These are phyloP conservation scores for Pouteria campechiana DNA, from an alignment of 179 eudicot genomes.

Conservation along the genomic window DNA sequence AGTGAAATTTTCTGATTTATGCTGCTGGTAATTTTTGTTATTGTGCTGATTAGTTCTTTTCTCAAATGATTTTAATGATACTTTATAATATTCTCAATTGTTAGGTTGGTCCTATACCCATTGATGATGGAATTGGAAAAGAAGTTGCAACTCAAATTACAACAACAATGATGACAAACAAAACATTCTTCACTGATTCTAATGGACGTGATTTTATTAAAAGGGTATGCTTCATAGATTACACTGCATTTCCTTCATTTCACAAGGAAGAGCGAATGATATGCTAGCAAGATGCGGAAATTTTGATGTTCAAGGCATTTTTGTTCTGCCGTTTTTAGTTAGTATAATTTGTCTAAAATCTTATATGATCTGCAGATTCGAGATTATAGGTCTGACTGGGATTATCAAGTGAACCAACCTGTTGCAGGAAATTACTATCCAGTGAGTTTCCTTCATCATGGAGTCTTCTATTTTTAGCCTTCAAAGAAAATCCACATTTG, in stretches of 20 bases:
- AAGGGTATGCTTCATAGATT: conserved; percentile 40
- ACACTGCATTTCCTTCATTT: background rate
- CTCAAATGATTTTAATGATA: too few relatives aligned
- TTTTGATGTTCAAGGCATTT: too few relatives aligned
- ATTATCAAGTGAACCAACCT: conserved; percentile 83
- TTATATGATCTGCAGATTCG: conserved; percentile 47
- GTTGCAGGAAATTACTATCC: conserved; percentile 97
- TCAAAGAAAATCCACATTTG: too few relatives aligned
- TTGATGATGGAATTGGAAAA: conserved; percentile 82
- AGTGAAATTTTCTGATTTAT: too few relatives aligned
- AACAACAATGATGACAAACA: conserved; percentile 45
- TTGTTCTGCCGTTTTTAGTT: too few relatives aligned
- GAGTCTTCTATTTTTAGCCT: too few relatives aligned
- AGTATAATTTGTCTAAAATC: too few relatives aligned
- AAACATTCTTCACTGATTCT: conserved; percentile 87
- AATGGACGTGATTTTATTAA: conserved; percentile 90
- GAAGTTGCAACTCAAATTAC: conserved; percentile 72
- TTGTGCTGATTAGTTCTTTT: conserved; percentile 2
- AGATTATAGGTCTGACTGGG: conserved; percentile 93
- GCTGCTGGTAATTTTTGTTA: too few relatives aligned
- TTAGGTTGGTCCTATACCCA: conserved; percentile 94
- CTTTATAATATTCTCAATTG: conserved; percentile 3
- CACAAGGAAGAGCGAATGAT: too few relatives aligned
- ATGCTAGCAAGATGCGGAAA: too few relatives aligned
- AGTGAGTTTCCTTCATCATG: conserved; percentile 63